Evolutionary conservation across 164 flowering plant species (phyloP).

Genomic region (Vitis amurensis): DNA sequence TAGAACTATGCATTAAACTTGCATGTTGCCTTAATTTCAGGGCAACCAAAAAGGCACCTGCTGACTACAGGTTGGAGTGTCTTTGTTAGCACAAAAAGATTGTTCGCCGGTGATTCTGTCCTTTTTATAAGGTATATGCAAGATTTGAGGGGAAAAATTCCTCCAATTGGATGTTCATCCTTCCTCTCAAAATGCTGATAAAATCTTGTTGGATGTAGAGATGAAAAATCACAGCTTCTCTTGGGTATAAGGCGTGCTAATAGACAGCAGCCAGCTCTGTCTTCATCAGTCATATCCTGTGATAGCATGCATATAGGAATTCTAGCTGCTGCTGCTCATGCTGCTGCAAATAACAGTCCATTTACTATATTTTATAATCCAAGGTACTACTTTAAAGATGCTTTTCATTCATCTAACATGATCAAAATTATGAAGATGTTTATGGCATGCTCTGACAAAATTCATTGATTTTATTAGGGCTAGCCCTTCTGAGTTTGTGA

Average conservation of each 20-base stretch:
- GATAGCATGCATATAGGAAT: slow-evolving; percentile 99
- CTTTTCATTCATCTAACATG: neutral
- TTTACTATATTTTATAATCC: slow-evolving; percentile 94
- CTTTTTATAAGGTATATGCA: slow-evolving; percentile 75
- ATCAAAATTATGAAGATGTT: neutral
- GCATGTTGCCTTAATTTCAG: slow-evolving; percentile 32
- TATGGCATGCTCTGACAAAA: neutral
- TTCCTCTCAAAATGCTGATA: slow-evolving; percentile 8
- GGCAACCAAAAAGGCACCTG: slow-evolving; percentile 94
- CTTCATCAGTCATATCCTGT: slow-evolving; percentile 94
- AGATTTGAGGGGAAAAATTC: neutral
- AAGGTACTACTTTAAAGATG: slow-evolving; percentile 43
- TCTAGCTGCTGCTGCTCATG: slow-evolving; percentile 98
- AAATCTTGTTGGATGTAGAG: slow-evolving; percentile 46
- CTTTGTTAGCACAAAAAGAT: slow-evolving; percentile 90
- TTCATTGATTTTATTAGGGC: slow-evolving; percentile 56
- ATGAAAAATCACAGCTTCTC: slow-evolving; percentile 84
- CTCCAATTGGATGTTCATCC: neutral
- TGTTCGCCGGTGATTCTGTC: slow-evolving; percentile 91
- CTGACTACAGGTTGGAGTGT: slow-evolving; percentile 99
- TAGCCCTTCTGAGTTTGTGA: slow-evolving; percentile 89
- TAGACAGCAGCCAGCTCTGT: slow-evolving; percentile 80
- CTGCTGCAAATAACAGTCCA: slow-evolving; percentile 91
- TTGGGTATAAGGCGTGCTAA: slow-evolving; percentile 84
- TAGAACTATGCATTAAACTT: neutral